phyloP scores from a whole-genome alignment of 495 filamentous ascomycete species.

The Tetracladium marchalianum region DNA sequence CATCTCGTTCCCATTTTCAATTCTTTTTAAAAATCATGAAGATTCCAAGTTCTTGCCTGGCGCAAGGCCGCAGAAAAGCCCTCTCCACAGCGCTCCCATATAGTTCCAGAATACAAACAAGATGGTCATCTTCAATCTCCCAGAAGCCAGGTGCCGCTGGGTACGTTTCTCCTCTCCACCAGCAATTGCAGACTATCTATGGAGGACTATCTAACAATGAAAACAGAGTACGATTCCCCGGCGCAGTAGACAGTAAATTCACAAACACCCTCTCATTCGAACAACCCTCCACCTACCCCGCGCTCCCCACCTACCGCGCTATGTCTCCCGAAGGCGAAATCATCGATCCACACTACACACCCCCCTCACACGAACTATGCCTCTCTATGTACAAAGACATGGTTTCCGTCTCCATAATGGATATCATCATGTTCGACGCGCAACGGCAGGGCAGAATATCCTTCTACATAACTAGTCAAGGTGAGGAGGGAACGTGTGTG shows the following conservation, averaged over 20 bases:
- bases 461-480: slow-evolving; percentile 97
- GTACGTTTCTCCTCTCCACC: not conserved
- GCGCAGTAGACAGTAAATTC: slow-evolving; percentile 91
- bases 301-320: slow-evolving; percentile 47
- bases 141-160: slow-evolving; percentile 16
- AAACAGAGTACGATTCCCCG: slow-evolving; percentile 69
- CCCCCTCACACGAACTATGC: slow-evolving; percentile 47
- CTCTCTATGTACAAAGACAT: slow-evolving; percentile 40
- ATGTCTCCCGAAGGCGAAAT: slow-evolving; percentile 72
- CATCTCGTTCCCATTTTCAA: not conserved
- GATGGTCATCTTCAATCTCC: slow-evolving; percentile 15
- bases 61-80: not conserved
- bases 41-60: not conserved
- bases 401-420: slow-evolving; percentile 80
- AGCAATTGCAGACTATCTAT: not conserved
- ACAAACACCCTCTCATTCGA: slow-evolving; percentile 69
- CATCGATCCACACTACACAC: slow-evolving; percentile 60
- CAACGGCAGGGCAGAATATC: slow-evolving; percentile 60
- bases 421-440: slow-evolving; percentile 87
- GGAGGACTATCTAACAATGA: not conserved
- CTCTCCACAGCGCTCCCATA: not conserved
- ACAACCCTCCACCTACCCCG: slow-evolving; percentile 50
- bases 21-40: slow-evolving; percentile 1
- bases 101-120: not conserved
- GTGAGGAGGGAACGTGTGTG: slow-evolving; percentile 90